phyloP scores from a whole-genome alignment of 345 rosid species.

The Cochlearia excelsa region DNA sequence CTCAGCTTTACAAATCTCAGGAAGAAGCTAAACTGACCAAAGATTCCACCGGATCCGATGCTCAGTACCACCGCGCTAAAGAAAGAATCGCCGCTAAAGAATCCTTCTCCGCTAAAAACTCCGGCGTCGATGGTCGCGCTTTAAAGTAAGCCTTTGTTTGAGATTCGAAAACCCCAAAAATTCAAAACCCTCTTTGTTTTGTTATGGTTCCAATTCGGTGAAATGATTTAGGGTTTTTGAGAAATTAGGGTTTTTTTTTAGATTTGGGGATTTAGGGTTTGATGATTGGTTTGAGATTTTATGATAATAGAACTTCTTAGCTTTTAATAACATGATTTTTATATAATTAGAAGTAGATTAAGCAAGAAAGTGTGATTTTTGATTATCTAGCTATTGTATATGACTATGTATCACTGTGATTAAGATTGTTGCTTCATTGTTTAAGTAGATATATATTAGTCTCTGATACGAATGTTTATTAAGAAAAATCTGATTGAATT shows the following conservation, averaged over 20 bases:
- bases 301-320: background rate
- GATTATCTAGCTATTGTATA: too few species aligned
- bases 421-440: too few species aligned
- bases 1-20: constrained; percentile 82
- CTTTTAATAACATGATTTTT: background rate
- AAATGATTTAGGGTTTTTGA: background rate
- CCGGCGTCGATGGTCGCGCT: constrained; percentile 82
- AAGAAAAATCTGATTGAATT: too few species aligned
- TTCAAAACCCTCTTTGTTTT: background rate
- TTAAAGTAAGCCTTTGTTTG: constrained; percentile 49
- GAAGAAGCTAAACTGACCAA: constrained; percentile 71
- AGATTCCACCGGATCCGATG: constrained; percentile 52
- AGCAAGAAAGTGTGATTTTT: background rate
- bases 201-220: constrained; percentile 8
- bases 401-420: too few species aligned
- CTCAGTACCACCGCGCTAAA: constrained; percentile 80
- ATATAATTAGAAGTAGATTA: background rate
- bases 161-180: background rate
- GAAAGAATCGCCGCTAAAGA: constrained; percentile 47
- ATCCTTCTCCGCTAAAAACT: constrained; percentile 60
- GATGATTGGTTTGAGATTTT: constrained; percentile 1
- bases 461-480: too few species aligned
- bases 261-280: too few species aligned
- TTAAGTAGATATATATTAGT: too few species aligned
- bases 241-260: constrained; percentile 20